Evolutionary conservation across 148 eudicot species (phyloP).

Genomic region (Rheum nobile): DNA sequence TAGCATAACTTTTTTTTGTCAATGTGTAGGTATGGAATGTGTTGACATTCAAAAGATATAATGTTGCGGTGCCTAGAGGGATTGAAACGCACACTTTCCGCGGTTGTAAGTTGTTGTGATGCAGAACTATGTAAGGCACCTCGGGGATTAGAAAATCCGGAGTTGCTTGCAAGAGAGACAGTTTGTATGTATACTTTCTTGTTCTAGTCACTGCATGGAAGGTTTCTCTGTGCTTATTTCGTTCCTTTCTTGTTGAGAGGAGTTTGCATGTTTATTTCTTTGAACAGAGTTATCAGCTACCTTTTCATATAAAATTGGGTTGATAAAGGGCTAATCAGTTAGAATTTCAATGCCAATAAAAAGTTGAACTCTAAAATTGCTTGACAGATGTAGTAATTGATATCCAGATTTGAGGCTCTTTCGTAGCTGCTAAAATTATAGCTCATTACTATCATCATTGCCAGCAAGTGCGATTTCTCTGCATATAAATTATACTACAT

Average conservation of each 20-base stretch:
- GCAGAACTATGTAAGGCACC: slow-evolving; percentile 27
- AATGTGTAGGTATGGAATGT: slow-evolving; percentile 29
- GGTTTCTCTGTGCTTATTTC: not conserved
- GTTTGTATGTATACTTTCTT: slow-evolving; percentile 19
- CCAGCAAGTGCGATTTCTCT: not conserved
- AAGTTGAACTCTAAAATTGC: not conserved
- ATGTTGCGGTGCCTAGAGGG: slow-evolving; percentile 52
- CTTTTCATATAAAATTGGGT: not conserved
- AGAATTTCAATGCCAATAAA: not conserved
- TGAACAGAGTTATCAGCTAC: not conserved
- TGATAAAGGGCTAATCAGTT: not conserved
- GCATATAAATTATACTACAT: not conserved
- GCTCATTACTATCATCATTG: not conserved
- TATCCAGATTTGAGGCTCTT: not conserved
- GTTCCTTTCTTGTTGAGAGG: not conserved
- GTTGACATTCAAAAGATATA: slow-evolving; percentile 22
- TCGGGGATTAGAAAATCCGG: slow-evolving; percentile 22
- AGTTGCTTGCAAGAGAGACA: slow-evolving; percentile 26
- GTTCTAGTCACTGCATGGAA: not conserved
- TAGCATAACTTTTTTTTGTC: not conserved
- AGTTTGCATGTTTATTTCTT: not conserved
- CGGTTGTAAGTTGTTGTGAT: slow-evolving; percentile 32
- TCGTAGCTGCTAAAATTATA: not conserved
- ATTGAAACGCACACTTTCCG: slow-evolving; percentile 27
- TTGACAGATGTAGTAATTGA: not conserved